Conservation (phyloP, 768 basidiomycete genomes). For the Lactarius vividus region DNA sequence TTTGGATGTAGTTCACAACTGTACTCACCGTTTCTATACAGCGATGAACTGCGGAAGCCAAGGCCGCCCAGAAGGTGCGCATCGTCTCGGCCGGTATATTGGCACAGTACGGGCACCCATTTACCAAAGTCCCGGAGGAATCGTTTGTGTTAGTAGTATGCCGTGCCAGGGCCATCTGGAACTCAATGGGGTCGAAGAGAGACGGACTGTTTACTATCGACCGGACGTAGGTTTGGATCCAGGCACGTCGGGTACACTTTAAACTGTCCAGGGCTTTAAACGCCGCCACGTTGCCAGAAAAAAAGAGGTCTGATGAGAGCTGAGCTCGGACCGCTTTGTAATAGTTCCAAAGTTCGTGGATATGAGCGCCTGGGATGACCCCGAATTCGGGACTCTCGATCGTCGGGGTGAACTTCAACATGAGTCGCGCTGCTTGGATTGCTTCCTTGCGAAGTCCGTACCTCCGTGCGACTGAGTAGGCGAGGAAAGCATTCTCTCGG, state of each 20-base stretch:
- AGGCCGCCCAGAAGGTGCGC: constrained; percentile 3
- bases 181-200: neutral
- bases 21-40: constrained; percentile 2
- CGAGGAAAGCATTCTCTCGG: neutral
- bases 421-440: neutral
- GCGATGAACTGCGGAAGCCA: neutral
- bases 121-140: too few relatives aligned
- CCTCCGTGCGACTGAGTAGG: neutral
- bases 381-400: neutral
- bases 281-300: too few relatives aligned
- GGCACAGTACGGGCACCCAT: neutral
- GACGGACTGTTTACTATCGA: neutral
- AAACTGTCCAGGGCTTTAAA: neutral
- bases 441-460: constrained; percentile 4
- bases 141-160: neutral
- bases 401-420: neutral
- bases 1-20: neutral
- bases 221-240: too few relatives aligned
- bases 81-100: neutral
- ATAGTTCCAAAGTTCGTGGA: constrained; percentile 16
- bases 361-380: neutral
- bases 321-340: constrained; percentile 16
- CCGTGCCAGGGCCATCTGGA: neutral
- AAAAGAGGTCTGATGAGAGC: neutral
- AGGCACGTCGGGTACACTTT: neutral